Base-by-base conservation (phyloP, 768 basidiomycete species). In the Boletus barrowsii region DNA sequence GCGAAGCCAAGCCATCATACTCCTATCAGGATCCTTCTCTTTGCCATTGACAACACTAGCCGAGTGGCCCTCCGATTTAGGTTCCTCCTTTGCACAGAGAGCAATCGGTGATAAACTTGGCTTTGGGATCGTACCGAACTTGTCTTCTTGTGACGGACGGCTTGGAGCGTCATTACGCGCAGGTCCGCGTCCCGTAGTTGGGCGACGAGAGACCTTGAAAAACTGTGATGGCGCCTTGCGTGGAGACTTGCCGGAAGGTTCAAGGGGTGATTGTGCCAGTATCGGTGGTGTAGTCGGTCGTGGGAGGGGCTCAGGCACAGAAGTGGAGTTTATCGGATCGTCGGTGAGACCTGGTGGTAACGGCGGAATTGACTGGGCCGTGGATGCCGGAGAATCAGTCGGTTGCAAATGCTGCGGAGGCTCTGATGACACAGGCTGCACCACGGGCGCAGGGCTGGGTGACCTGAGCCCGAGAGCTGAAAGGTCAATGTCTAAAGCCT, bases 401-500 rank as follows among this genome's bases (percentile, higher is more conserved):
- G 58, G 53, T n/a, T 52, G 60, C 33, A 42, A 43, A 36, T 51
- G 57, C 35, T 48, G 58, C 35, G 45, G 43, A 14, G 52, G 45
- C 10, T 66, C 62, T 17, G 58, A 29, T 20, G 42, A 61, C 18
- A 22, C 22, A 22, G 22, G 22, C 22, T 22, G 22, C 22, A 22
- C 22, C 22, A 22, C 22, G 22, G 50, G 52, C 39, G 65, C 56
- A 15, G 65, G 53, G n/a, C 62, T 64, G 15, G 60, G 49, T 17
- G 62, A 49, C 51, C 76, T 80, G 20, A 96, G 72, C 2, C 93
- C 94, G 29, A 95, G 79, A 20, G 79, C 75, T n/a, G 74, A 68
- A 35, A 81, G 75, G 66, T 96, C 87, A 52, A 98, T 79, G 69
- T 98, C 93, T 33, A 81, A 86, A 24, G 93, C 94, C 72, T 98